Base-by-base conservation (phyloP, 1,284 basidiomycete species). In the Psilocybe mexicana region DNA sequence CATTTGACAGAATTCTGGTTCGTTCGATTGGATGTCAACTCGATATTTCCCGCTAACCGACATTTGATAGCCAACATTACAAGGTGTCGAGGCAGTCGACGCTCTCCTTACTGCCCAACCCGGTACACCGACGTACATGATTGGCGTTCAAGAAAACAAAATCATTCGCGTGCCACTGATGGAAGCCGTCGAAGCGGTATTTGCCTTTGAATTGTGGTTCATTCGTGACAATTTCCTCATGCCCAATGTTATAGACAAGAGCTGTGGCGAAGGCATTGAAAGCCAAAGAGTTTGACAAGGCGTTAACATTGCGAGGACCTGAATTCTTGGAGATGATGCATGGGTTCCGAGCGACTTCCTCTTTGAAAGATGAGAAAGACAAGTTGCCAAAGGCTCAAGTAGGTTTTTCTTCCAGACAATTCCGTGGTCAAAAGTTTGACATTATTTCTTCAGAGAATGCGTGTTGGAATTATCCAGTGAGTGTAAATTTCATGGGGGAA, bases 121-220 rank as follows among this genome's bases (percentile, higher is more conserved):
- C 3, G 85, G 92, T 25, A 95, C 92, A 0, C 96, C 96, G 0
- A 96, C 94, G 0, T 98, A 97, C 74, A 96, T 99, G 88, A 98
- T 99, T 69, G 96, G 96, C 23, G 84, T 97, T 46, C 85, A 87
- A 66, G 96, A 98, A 76, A 98, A 97, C 79, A 96, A 96, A 77
- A 94, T 99, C 63, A 94, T 83, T 14, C 86, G 94, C 43, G 87
- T 96, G 8, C 94, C 94, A 14, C 79, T 99, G 43, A 85, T 97
- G 80, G 90, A 98, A 61, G 96, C 96, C 51, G 96, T 99, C 28
- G 85, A 87, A 51, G 86, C 87, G 85, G 92, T 92, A 66, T 40
- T 71, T 30, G 36, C 40, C 28, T 42, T 36, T 46, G 1, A 18
- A 23, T 14, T 5, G 33, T 35, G 4, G 12, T 40, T 40, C 4